Conservation (phyloP, 139 green algal genomes). For the Parachlorella kessleri region DNA sequence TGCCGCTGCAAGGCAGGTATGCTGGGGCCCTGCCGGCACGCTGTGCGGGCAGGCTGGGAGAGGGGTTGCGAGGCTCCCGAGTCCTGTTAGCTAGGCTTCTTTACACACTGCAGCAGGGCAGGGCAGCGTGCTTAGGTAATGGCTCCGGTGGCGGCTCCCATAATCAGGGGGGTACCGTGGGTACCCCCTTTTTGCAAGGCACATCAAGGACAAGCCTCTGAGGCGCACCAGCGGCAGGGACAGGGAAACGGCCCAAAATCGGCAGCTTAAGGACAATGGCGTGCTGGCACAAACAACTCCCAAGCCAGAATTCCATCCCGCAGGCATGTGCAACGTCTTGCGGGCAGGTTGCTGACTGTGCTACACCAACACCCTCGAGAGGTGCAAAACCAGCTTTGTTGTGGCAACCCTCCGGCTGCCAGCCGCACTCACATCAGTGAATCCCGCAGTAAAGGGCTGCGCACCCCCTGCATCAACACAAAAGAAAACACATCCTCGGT, state of each 20-base stretch:
- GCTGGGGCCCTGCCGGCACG: too few relatives aligned
- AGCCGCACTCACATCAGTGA: conserved; percentile 13
- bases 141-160: background rate
- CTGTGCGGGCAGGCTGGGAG: too few relatives aligned
- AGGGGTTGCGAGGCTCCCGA: background rate
- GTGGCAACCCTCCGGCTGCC: background rate
- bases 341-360: background rate
- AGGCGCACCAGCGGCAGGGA: too few relatives aligned
- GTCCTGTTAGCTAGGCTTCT: conserved; percentile 65
- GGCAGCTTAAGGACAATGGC: too few relatives aligned
- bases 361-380: background rate
- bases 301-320: background rate
- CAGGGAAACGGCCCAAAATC: too few relatives aligned
- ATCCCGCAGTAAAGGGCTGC: conserved; percentile 11
- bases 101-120: conserved; percentile 48
- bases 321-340: background rate
- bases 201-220: too few relatives aligned
- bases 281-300: background rate
- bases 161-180: too few relatives aligned
- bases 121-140: background rate
- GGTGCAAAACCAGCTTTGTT: background rate
- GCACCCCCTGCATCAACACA: background rate
- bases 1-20: too few relatives aligned
- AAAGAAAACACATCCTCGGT: too few relatives aligned
- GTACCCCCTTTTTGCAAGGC: background rate